Evolutionary conservation across 2,329 filamentous ascomycete species (phyloP).

Genomic region (Monilinia vaccinii-corymbosi): DNA sequence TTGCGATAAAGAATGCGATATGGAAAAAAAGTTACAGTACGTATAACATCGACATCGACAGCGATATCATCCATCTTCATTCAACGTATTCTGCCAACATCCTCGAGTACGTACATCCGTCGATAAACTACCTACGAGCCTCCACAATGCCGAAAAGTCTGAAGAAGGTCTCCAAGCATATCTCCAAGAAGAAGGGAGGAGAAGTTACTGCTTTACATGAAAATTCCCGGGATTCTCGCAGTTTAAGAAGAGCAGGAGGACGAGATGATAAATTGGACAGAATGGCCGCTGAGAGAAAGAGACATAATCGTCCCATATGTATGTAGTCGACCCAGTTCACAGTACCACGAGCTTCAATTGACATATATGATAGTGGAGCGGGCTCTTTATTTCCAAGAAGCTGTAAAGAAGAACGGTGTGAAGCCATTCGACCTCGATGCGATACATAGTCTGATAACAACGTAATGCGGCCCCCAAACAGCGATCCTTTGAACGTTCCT

Average conservation of each 20-base stretch:
- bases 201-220: constrained; percentile 71
- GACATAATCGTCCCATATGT: constrained; percentile 68
- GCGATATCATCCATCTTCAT: not conserved
- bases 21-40: constrained; percentile 16
- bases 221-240: constrained; percentile 77
- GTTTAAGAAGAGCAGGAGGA: constrained; percentile 67
- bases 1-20: constrained; percentile 22
- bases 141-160: constrained; percentile 63
- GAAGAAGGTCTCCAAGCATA: constrained; percentile 79
- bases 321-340: constrained; percentile 13
- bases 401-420: constrained; percentile 43
- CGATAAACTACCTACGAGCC: not conserved
- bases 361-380: constrained; percentile 46
- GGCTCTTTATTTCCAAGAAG: constrained; percentile 63
- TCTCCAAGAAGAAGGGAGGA: constrained; percentile 75
- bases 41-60: too few species aligned
- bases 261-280: constrained; percentile 77
- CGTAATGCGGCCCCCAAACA: constrained; percentile 38
- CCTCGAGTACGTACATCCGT: not conserved
- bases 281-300: constrained; percentile 58
- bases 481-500: not conserved
- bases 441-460: constrained; percentile 52
- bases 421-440: constrained; percentile 44
- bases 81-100: not conserved
- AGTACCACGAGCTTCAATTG: constrained; percentile 7